Evolutionary conservation across 306 rosid species (phyloP).

Genomic region (Medicago lupulina): DNA sequence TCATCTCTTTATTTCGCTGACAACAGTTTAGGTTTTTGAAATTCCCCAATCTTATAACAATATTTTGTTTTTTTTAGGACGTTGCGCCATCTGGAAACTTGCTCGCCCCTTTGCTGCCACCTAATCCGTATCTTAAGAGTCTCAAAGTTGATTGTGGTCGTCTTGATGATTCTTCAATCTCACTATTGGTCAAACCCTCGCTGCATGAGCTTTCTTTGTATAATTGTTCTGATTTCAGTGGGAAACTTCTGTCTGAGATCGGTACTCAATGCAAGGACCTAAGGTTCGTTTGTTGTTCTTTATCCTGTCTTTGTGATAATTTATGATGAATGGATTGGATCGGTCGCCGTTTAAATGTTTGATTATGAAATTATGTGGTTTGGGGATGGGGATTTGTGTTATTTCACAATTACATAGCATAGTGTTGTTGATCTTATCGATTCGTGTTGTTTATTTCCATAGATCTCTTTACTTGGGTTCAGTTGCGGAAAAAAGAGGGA

Average conservation of each 20-base stretch:
- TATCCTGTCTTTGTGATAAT: background rate
- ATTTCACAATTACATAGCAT: background rate
- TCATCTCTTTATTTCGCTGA: background rate
- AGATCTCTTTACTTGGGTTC: constrained; percentile 94
- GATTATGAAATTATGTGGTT: constrained; percentile 4
- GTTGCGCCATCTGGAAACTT: constrained; percentile 67
- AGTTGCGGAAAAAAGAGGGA: constrained; percentile 82
- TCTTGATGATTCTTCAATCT: constrained; percentile 79
- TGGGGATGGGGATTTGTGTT: constrained; percentile 30
- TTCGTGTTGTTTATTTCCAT: constrained; percentile 47
- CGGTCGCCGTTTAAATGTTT: constrained; percentile 5
- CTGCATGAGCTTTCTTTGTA: constrained; percentile 71
- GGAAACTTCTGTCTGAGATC: constrained; percentile 80
- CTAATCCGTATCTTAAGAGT: constrained; percentile 66
- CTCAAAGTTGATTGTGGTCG: constrained; percentile 74
- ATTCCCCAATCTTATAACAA: too few species aligned
- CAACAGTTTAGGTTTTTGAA: background rate
- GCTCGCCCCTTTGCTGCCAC: constrained; percentile 75
- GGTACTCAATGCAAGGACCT: constrained; percentile 76
- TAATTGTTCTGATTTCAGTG: constrained; percentile 84
- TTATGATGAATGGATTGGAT: background rate
- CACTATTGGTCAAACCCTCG: constrained; percentile 66
- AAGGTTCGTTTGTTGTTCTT: constrained; percentile 48
- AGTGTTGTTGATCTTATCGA: constrained; percentile 42
- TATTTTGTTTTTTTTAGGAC: constrained; percentile 49